Conservation (phyloP, 176 grass and related monocot genomes). For the Ensete glaucum region DNA sequence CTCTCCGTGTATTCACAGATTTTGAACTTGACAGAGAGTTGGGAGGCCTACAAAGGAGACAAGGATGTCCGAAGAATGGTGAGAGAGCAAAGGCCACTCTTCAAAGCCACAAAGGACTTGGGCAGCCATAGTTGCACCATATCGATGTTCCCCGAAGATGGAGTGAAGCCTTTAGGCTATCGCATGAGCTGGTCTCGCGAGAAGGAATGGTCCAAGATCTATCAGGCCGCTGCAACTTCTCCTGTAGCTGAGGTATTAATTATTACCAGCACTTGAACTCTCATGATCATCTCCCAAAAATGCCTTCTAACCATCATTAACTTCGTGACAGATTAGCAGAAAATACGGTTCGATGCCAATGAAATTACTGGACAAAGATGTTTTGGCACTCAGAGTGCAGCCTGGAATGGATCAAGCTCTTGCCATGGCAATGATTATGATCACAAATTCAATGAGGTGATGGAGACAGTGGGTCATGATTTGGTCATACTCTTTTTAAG, state of each 20-base stretch:
- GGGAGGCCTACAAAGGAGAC: slow-evolving; percentile 52
- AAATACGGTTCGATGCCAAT: slow-evolving; percentile 27
- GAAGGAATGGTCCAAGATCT: slow-evolving; percentile 31
- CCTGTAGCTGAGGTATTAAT: slow-evolving; percentile 37
- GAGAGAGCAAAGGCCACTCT: background rate
- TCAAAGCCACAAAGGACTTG: slow-evolving; percentile 36
- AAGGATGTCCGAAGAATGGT: slow-evolving; percentile 1
- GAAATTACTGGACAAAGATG: slow-evolving; percentile 50
- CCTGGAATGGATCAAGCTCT: slow-evolving; percentile 46
- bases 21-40: slow-evolving; percentile 36
- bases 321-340: slow-evolving; percentile 19
- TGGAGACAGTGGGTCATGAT: too few relatives aligned
- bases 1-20: slow-evolving; percentile 19
- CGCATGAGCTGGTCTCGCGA: slow-evolving; percentile 33
- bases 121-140: slow-evolving; percentile 31
- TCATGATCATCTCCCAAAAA: background rate
- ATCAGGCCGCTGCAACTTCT: background rate
- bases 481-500: too few relatives aligned
- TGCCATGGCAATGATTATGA: slow-evolving; percentile 54
- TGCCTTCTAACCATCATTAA: too few relatives aligned
- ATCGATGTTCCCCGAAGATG: slow-evolving; percentile 1
- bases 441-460: slow-evolving; percentile 42
- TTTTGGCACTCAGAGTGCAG: slow-evolving; percentile 29
- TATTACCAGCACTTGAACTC: too few relatives aligned
- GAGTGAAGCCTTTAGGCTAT: slow-evolving; percentile 3